phyloP scores from a whole-genome alignment of 2,329 filamentous ascomycete genomes.

The Onygena corvina region DNA sequence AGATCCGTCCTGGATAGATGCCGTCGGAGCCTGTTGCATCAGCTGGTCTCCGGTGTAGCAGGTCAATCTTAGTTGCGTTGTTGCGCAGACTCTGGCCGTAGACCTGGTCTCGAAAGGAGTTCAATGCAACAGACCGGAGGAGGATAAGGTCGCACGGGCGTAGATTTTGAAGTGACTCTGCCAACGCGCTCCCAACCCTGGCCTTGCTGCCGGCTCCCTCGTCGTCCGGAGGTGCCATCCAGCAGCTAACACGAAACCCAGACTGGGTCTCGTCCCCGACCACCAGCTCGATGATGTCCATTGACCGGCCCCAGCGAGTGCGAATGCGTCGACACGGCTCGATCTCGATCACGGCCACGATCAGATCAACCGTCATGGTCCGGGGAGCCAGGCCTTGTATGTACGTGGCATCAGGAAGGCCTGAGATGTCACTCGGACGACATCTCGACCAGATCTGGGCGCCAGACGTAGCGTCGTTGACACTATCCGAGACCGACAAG shows the following conservation, averaged over 20 bases:
- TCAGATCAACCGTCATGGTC: constrained; percentile 67
- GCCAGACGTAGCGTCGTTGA: constrained; percentile 15
- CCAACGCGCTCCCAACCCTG: constrained; percentile 24
- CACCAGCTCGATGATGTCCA: constrained; percentile 61
- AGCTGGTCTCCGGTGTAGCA: constrained; percentile 49
- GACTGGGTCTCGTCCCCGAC: constrained; percentile 76
- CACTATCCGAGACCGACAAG: constrained; percentile 8
- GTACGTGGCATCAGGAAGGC: constrained; percentile 56
- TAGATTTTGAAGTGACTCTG: constrained; percentile 37
- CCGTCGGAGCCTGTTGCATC: constrained; percentile 41
- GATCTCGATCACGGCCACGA: constrained; percentile 67
- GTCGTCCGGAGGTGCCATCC: constrained; percentile 45
- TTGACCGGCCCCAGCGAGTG: constrained; percentile 43
- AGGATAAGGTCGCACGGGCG: constrained; percentile 65
- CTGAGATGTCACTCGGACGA: constrained; percentile 51
- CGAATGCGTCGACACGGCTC: constrained; percentile 54
- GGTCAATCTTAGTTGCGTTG: constrained; percentile 55
- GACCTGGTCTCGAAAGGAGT: constrained; percentile 61
- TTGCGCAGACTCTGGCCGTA: constrained; percentile 72
- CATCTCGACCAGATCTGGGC: constrained; percentile 25
- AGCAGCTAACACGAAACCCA: constrained; percentile 73
- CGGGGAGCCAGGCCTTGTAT: constrained; percentile 59
- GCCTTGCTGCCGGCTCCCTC: constrained; percentile 12
- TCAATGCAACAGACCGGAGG: constrained; percentile 65
- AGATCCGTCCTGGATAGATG: constrained; percentile 30